Evolutionary conservation across 2,329 filamentous ascomycete species (phyloP), one percentile per base, ranked within the genome.

Genomic region (Fusarium setosum): DNA sequence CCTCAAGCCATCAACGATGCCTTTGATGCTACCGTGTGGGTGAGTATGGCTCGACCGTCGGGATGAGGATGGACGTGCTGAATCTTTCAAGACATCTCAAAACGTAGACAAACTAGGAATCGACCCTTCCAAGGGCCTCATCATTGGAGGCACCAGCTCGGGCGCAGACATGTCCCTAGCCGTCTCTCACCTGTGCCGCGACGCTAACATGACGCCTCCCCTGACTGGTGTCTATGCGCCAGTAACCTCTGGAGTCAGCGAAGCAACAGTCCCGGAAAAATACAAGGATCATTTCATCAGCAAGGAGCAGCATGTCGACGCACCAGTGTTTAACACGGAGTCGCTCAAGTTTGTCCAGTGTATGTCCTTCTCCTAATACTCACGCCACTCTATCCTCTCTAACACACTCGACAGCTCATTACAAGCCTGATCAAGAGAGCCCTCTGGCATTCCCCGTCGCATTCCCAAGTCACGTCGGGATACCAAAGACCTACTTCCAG

Each of bases 401-500:
- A 7, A 66, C 24, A 12, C 4, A 15, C 17, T 32, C 7, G 18
- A 20, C 45, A 76, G 72, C 65, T 17, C 65, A 65, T 8, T 74
- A 77, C 49, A 71, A 72, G 29, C 66, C 69, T 6, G 63, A 66
- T 15, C 53, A 54, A 9, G 65, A 21, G 11, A 73, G 66, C 44
- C 72, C 73, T 17, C 53, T 74, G 3, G 72, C 65, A 12, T 72
- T 67, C 12, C 73, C 75, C 2, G 40, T 75, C n/a, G 63, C 63
- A 7, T 65, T 67, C 31, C 48, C 59, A 20, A 67, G 42, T 18
- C 63, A 65, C 12, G 47, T 55, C 13, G 61, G 64, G 3, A 60
- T 75, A 13, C 74, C 73, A 11, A 75, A 68, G 60, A 76, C 74
- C 8, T 77, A 76, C 47, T 75, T 77, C 18, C 74, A 76, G 38